These are phyloP conservation scores for Orbilia blumenaviensis DNA, from an alignment of 2,329 filamentous ascomycete species.

Conservation along the genomic window DNA sequence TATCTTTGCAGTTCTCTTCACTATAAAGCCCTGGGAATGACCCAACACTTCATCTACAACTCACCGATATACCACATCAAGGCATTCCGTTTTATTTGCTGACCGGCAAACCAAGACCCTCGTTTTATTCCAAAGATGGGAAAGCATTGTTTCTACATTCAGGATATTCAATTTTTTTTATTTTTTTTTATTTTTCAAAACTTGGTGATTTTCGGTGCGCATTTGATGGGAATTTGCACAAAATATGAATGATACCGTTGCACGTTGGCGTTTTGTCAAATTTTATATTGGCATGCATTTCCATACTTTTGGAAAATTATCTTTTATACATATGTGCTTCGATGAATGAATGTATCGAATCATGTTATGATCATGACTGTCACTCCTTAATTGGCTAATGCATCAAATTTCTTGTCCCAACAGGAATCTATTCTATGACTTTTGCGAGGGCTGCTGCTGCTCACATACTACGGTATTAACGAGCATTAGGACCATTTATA, in stretches of 20 bases:
- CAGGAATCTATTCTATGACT: not conserved
- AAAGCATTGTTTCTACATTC: too few relatives aligned
- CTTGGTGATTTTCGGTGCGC: slow-evolving; percentile 10
- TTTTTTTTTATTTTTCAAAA: not conserved
- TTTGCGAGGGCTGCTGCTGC: too few relatives aligned
- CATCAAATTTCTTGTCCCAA: not conserved
- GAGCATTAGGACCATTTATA: too few relatives aligned
- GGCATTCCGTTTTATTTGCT: not conserved
- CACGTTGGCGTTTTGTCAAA: not conserved
- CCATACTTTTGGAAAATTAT: not conserved
- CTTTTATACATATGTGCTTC: not conserved
- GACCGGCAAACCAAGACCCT: not conserved
- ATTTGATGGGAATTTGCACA: slow-evolving; percentile 3
- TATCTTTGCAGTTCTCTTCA: slow-evolving; percentile 1
- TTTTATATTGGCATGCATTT: not conserved
- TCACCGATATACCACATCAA: not conserved
- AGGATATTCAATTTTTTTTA: not conserved
- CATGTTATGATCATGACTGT: not conserved
- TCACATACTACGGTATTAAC: too few relatives aligned
- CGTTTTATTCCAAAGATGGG: not conserved
- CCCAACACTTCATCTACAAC: not conserved
- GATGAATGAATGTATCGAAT: slow-evolving; percentile 4
- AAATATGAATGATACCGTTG: slow-evolving; percentile 20
- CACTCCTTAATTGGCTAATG: slow-evolving; percentile 12
- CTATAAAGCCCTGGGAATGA: slow-evolving; percentile 8